Conservation (phyloP, 73 alveolate species). For the Tetrahymena malaccensis region DNA sequence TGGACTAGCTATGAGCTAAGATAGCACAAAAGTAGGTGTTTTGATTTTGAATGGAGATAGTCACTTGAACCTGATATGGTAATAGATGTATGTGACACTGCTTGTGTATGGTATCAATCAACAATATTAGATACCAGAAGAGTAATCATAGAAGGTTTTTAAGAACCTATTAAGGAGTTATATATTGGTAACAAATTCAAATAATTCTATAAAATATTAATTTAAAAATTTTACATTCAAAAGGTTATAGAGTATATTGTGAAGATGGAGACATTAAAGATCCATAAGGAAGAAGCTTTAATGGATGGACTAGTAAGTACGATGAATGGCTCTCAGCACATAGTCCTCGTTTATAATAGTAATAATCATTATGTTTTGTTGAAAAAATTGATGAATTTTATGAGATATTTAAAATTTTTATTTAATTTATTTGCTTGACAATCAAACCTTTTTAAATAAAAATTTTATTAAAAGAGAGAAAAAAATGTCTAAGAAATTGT, state of each 20-base stretch:
- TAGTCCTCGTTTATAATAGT: neutral
- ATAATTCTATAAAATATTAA: neutral
- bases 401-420: neutral
- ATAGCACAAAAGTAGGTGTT: neutral
- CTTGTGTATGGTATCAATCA: neutral
- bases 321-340: neutral
- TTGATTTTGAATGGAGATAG: neutral
- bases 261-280: neutral
- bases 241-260: neutral
- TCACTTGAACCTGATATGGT: neutral
- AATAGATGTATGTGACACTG: neutral
- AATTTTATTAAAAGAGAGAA: neutral
- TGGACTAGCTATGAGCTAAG: neutral
- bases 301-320: neutral
- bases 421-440: too few species aligned
- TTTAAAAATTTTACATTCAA: neutral
- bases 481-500: neutral
- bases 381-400: too few species aligned
- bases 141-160: neutral
- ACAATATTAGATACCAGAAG: neutral
- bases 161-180: neutral
- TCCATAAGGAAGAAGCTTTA: neutral
- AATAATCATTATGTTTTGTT: neutral
- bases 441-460: neutral
- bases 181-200: neutral